phyloP scores from a whole-genome alignment of 495 filamentous ascomycete genomes.

The Aspergillus heteromorphus region DNA sequence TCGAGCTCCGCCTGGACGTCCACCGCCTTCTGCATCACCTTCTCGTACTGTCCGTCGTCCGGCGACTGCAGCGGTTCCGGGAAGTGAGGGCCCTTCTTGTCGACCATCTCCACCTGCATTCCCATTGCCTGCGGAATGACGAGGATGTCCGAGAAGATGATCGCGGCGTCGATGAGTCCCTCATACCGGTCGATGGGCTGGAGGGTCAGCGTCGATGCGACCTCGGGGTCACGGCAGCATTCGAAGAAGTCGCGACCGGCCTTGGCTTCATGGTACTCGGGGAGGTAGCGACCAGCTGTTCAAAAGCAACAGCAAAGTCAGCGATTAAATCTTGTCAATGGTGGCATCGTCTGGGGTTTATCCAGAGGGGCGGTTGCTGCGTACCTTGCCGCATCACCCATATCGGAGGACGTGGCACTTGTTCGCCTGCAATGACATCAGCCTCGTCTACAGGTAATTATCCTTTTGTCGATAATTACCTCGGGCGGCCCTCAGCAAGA shows the following conservation, averaged over 20 bases:
- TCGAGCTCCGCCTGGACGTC: constrained; percentile 78
- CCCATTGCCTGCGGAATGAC: constrained; percentile 97
- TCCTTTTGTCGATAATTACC: constrained; percentile 47
- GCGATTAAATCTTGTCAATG: neutral
- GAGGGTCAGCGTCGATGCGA: constrained; percentile 84
- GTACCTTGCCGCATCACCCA: constrained; percentile 99
- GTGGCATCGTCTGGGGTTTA: constrained; percentile 2
- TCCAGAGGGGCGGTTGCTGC: neutral
- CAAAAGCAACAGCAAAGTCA: constrained; percentile 2
- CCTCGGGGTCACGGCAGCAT: constrained; percentile 88
- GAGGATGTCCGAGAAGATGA: constrained; percentile 98
- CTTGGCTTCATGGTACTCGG: constrained; percentile 95
- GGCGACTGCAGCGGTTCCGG: constrained; percentile 75
- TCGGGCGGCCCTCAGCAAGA: constrained; percentile 80
- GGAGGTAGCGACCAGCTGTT: constrained; percentile 90
- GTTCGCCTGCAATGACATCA: constrained; percentile 60
- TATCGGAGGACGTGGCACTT: constrained; percentile 84
- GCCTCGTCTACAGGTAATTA: constrained; percentile 12
- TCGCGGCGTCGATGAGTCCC: constrained; percentile 90
- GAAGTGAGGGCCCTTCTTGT: constrained; percentile 93
- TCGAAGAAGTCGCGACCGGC: constrained; percentile 88
- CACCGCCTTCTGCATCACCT: constrained; percentile 69
- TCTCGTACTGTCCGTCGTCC: constrained; percentile 71
- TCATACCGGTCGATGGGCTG: constrained; percentile 90
- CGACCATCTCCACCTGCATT: constrained; percentile 94